Evolutionary conservation across 164 flowering plant species (phyloP), one percentile per base, ranked within the genome.

Genomic region (Buxus sempervirens): DNA sequence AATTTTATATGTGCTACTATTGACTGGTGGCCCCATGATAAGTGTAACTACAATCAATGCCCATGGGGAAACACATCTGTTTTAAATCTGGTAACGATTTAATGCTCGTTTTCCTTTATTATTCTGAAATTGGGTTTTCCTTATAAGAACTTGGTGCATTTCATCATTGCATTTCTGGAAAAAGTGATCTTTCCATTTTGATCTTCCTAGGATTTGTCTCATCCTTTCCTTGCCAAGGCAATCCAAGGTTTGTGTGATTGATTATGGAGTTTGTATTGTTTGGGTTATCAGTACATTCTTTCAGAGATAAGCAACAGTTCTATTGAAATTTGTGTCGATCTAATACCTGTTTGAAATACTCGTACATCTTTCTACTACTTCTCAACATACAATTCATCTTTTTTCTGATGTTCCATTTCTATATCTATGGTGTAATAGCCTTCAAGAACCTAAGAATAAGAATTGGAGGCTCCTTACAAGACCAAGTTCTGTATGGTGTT

Each of bases 11-110:
- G 86, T 66, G 82, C 79, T 12, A 81, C 85, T 68, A 8, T 81
- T 68, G 84, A 83, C 69, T 80, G 85, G 85, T 80, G 85, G 81
- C 85, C 81, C 23, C 78, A 81, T 59, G 71, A 71, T 27, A 82
- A 80, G 32, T 79, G 83, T 58, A 81, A 82, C 45, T 80, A 79
- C 55, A 74, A 74, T 8, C 66, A 68, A 24, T 81, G 82, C 54
- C 70, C 78, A 32, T 81, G 84, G 84, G 80, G 73, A 20, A 14
- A 23, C 23, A 45, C 84, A 26, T 69, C 77, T 59, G 65, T 77
- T 23, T 79, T 80, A 18, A 75, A 77, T 76, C 68, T 80, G 65
- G 83, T 80, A 23, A 41, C 49, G 13, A 1, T 2, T 6, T 21
- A 49, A 49, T 4, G 19, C 2, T 13, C 15, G 7, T 32, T 32